Evolutionary conservation across 176 grass and related monocot genomes (phyloP).

Genomic region (Leersia perrieri): DNA sequence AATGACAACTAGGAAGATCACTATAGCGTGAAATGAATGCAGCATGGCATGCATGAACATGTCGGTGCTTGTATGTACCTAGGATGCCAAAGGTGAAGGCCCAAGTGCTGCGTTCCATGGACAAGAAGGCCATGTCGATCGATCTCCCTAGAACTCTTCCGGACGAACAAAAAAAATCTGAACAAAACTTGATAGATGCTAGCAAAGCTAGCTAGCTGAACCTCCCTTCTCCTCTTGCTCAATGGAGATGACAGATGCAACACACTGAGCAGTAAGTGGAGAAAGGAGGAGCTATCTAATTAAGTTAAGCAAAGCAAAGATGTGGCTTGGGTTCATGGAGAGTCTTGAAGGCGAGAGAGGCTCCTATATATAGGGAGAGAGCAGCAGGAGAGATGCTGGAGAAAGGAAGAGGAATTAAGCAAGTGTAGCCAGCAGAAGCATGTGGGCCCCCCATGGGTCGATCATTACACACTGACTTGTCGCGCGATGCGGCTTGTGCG

Average conservation of each 20-base stretch:
- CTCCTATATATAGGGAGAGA: slow-evolving; percentile 31
- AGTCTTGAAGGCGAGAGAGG: neutral
- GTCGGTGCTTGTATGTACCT: slow-evolving; percentile 41
- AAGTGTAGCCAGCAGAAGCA: neutral
- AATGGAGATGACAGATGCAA: neutral
- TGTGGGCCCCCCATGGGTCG: neutral
- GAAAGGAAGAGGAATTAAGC: neutral
- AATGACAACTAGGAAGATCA: neutral
- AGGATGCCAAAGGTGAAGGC: slow-evolving; percentile 93
- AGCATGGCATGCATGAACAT: neutral
- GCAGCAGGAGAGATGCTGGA: neutral
- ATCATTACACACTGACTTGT: slow-evolving; percentile 47
- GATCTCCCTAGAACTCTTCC: neutral
- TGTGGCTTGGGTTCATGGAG: slow-evolving; percentile 34
- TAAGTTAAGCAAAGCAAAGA: neutral
- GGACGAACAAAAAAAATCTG: neutral
- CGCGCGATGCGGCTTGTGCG: neutral
- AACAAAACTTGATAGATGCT: neutral
- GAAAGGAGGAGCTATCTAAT: neutral
- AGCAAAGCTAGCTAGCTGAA: neutral
- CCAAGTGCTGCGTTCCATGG: slow-evolving; percentile 78
- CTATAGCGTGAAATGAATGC: neutral
- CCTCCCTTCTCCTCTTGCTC: slow-evolving; percentile 35
- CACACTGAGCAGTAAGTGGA: slow-evolving; percentile 28
- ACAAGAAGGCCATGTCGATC: slow-evolving; percentile 63